These are phyloP conservation scores for Alternaria novae-zelandiae DNA, from an alignment of 2,329 filamentous ascomycete genomes.

Conservation along the genomic window DNA sequence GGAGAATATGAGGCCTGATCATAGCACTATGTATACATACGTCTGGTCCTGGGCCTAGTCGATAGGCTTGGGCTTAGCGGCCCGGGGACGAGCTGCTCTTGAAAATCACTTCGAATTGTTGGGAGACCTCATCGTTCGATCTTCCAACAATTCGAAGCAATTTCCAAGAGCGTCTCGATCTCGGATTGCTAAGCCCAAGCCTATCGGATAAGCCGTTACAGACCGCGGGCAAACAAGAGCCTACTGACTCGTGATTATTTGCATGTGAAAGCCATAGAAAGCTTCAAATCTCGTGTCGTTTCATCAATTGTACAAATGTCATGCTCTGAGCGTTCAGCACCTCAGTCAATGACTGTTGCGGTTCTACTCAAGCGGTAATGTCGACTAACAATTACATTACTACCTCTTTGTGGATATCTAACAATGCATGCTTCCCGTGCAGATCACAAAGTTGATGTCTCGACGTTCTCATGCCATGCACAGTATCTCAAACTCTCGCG, in stretches of 20 bases:
- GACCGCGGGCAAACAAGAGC: background rate
- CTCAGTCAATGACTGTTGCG: background rate
- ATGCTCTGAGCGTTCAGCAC: background rate
- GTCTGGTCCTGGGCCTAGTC: background rate
- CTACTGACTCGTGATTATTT: background rate
- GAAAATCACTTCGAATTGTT: background rate
- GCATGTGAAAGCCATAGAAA: background rate
- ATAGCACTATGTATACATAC: slow-evolving; percentile 15
- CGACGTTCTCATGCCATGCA: background rate
- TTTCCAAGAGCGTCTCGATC: background rate
- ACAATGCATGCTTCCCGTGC: background rate
- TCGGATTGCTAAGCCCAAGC: background rate
- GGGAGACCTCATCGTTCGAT: background rate
- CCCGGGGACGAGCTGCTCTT: background rate
- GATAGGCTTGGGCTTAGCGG: background rate
- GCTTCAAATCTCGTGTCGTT: background rate
- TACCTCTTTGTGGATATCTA: background rate
- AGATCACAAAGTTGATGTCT: background rate
- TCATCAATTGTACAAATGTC: slow-evolving; percentile 8
- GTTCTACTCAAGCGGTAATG: background rate
- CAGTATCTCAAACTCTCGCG: background rate
- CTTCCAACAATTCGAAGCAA: background rate
- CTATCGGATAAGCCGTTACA: background rate
- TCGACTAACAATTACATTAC: background rate
- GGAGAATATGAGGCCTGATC: background rate